These are phyloP conservation scores for Theileria orientalis DNA, from an alignment of 169 alveolate genomes.

Conservation along the genomic window DNA sequence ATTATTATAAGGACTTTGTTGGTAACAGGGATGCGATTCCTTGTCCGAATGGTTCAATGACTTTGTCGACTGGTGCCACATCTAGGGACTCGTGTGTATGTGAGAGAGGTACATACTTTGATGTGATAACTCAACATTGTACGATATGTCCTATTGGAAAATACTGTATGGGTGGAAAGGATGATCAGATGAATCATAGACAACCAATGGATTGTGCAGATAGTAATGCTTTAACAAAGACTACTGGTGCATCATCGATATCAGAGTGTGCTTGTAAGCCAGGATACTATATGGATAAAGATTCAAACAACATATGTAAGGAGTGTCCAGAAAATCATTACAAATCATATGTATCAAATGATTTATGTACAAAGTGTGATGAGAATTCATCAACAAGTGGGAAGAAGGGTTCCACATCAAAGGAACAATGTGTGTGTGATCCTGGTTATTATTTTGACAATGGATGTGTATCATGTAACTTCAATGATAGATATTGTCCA, in stretches of 20 bases:
- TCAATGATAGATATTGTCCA: constrained; percentile 70
- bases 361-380: constrained; percentile 72
- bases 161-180: constrained; percentile 77
- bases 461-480: constrained; percentile 76
- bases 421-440: constrained; percentile 75
- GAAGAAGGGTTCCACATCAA: constrained; percentile 65
- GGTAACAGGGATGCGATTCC: constrained; percentile 67
- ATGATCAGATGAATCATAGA: constrained; percentile 16
- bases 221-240: constrained; percentile 43
- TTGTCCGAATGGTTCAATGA: constrained; percentile 78
- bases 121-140: constrained; percentile 16
- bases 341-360: constrained; percentile 73
- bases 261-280: constrained; percentile 67
- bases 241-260: constrained; percentile 47
- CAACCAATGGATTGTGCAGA: constrained; percentile 66
- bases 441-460: constrained; percentile 76
- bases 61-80: constrained; percentile 69
- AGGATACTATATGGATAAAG: constrained; percentile 54
- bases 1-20: constrained; percentile 68
- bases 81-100: constrained; percentile 65
- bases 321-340: constrained; percentile 74
- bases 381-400: constrained; percentile 69
- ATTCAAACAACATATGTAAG: constrained; percentile 22
- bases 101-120: constrained; percentile 59
- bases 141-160: constrained; percentile 76